Evolutionary conservation across 2,329 filamentous ascomycete genomes (phyloP).

Genomic region (Cladosporium colombiae): DNA sequence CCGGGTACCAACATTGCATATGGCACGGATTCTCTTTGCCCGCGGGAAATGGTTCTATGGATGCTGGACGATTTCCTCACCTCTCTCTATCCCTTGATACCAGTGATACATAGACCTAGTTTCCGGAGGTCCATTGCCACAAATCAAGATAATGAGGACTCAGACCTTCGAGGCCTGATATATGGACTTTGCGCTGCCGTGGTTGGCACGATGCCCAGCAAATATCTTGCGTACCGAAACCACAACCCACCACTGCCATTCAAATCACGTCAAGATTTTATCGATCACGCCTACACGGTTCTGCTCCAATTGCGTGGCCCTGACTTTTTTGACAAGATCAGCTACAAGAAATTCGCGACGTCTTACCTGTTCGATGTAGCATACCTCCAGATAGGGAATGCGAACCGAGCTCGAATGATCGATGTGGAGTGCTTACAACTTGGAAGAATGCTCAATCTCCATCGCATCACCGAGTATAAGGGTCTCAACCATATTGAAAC

Average conservation of each 20-base stretch:
- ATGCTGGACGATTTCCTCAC: constrained; percentile 19
- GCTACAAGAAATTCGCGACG: constrained; percentile 18
- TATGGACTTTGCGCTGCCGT: constrained; percentile 12
- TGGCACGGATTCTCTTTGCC: constrained; percentile 13
- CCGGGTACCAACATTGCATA: not conserved
- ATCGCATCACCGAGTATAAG: constrained; percentile 11
- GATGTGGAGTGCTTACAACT: constrained; percentile 18
- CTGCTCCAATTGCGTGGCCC: constrained; percentile 1
- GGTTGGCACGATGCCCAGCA: constrained; percentile 17
- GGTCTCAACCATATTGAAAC: constrained; percentile 21
- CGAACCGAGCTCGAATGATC: constrained; percentile 15
- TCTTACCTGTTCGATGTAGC: constrained; percentile 19
- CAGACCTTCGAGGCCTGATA: constrained; percentile 11
- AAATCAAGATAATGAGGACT: constrained; percentile 8
- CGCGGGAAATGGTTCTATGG: constrained; percentile 8
- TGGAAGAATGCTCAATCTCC: constrained; percentile 15
- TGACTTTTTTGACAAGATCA: constrained; percentile 18
- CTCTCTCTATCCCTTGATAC: constrained; percentile 12
- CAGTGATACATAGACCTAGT: constrained; percentile 16
- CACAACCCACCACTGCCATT: not conserved
- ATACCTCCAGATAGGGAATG: constrained; percentile 14
- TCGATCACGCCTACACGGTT: constrained; percentile 11
- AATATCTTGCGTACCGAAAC: constrained; percentile 10
- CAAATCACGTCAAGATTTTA: constrained; percentile 1
- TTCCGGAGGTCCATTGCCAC: constrained; percentile 9